These are phyloP conservation scores for Tricholoma sp. DNA, from an alignment of 768 basidiomycete genomes.

Conservation along the genomic window DNA sequence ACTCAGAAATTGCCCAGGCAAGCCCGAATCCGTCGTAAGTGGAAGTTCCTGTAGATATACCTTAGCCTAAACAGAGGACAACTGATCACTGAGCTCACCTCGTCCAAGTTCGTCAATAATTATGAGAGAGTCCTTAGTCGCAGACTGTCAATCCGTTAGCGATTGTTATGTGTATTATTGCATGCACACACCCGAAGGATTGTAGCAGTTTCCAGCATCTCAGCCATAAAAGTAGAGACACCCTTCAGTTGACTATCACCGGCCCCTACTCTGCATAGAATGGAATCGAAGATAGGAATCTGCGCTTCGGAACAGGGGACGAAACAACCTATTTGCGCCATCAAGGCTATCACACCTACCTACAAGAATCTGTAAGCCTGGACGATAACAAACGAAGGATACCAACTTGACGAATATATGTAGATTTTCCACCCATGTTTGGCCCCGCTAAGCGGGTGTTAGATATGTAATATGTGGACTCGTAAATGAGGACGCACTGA, in stretches of 20 bases:
- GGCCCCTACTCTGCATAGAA: conserved; percentile 93
- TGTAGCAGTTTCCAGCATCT: conserved; percentile 98
- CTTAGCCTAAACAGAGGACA: background rate
- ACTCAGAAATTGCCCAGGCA: conserved; percentile 99
- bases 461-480: background rate
- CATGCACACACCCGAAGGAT: conserved; percentile 67
- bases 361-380: conserved; percentile 10
- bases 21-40: conserved; percentile 97
- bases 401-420: conserved; percentile 84
- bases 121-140: conserved; percentile 87
- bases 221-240: conserved; percentile 98
- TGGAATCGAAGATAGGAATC: conserved; percentile 91
- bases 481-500: conserved; percentile 48
- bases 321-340: conserved; percentile 95
- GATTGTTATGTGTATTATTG: background rate
- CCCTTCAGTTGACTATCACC: conserved; percentile 98
- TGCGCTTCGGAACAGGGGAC: conserved; percentile 87
- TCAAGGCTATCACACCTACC: conserved; percentile 93
- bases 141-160: conserved; percentile 48
- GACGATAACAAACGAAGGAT: background rate
- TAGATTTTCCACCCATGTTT: conserved; percentile 99
- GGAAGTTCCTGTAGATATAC: conserved; percentile 66
- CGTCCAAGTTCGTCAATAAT: conserved; percentile 97
- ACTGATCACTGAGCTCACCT: conserved; percentile 37
- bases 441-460: conserved; percentile 64